Evolutionary conservation across 2,329 filamentous ascomycete species (phyloP).

Genomic region (Xylariales sp.): DNA sequence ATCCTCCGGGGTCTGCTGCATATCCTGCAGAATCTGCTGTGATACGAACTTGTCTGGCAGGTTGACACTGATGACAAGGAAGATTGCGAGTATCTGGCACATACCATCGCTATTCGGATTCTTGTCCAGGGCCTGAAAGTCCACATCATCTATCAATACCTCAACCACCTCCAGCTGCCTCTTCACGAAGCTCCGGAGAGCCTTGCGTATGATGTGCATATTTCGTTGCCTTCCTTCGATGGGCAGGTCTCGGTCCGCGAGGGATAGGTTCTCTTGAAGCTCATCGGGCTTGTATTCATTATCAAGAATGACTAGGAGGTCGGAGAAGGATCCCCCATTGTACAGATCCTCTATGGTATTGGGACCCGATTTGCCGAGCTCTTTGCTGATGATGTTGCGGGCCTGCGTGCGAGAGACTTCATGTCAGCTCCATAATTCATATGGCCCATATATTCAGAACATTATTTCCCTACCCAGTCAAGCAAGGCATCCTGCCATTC

Average conservation of each 20-base stretch:
- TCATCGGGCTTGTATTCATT: conserved; percentile 50
- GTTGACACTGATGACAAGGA: conserved; percentile 60
- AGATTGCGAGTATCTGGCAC: conserved; percentile 56
- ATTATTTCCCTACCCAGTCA: conserved; percentile 10
- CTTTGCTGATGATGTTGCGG: conserved; percentile 20
- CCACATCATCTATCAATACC: conserved; percentile 46
- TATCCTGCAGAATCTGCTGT: conserved; percentile 32
- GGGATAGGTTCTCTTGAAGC: conserved; percentile 38
- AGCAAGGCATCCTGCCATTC: conserved; percentile 10
- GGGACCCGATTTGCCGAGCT: conserved; percentile 25
- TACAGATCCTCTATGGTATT: conserved; percentile 46
- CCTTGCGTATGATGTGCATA: conserved; percentile 50
- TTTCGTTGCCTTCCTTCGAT: conserved; percentile 39
- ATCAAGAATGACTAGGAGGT: conserved; percentile 55
- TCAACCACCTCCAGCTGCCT: conserved; percentile 46
- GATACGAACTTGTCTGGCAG: conserved; percentile 53
- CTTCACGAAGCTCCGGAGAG: conserved; percentile 51
- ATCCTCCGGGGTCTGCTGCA: conserved; percentile 38
- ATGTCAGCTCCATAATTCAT: conserved; percentile 1
- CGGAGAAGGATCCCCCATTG: conserved; percentile 50
- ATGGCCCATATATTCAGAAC: too few species aligned
- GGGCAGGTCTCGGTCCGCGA: conserved; percentile 38
- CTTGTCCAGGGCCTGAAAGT: conserved; percentile 55
- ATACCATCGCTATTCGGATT: conserved; percentile 51
- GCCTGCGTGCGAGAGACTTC: conserved; percentile 15